Conservation (phyloP, 345 rosid species). For the Populus nigra region DNA sequence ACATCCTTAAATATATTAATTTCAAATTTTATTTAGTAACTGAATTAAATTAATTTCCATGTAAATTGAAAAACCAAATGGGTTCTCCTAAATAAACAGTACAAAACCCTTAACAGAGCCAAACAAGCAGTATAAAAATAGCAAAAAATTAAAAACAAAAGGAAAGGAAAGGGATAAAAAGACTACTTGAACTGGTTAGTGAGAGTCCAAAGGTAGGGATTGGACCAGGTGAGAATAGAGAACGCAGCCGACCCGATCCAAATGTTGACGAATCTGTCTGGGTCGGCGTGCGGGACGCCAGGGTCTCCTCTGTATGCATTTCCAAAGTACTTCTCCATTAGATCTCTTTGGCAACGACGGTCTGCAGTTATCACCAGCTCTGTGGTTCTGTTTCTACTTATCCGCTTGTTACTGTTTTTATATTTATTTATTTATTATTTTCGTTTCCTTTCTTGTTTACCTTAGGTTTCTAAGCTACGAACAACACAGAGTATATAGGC, state of each 20-base stretch:
- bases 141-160: background rate
- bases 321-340: conserved; percentile 90
- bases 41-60: no score
- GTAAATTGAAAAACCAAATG: no score
- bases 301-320: conserved; percentile 93
- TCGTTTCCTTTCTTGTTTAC: no score
- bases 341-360: background rate
- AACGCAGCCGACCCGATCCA: conserved; percentile 82
- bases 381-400: background rate
- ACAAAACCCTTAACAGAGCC: background rate
- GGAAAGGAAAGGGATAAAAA: background rate
- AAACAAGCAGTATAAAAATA: background rate
- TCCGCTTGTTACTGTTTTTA: background rate
- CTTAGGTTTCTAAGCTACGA: no score
- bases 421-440: no score
- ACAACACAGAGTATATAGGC: no score
- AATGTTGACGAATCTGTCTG: conserved; percentile 66
- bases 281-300: conserved; percentile 83
- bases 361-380: background rate
- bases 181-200: conserved; percentile 65
- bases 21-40: no score
- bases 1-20: no score
- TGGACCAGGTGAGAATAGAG: conserved; percentile 59
- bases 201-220: conserved; percentile 86
- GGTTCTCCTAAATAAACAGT: no score